Evolutionary conservation across 768 basidiomycete species (phyloP).

Genomic region (Macrolepiota dolichaula): DNA sequence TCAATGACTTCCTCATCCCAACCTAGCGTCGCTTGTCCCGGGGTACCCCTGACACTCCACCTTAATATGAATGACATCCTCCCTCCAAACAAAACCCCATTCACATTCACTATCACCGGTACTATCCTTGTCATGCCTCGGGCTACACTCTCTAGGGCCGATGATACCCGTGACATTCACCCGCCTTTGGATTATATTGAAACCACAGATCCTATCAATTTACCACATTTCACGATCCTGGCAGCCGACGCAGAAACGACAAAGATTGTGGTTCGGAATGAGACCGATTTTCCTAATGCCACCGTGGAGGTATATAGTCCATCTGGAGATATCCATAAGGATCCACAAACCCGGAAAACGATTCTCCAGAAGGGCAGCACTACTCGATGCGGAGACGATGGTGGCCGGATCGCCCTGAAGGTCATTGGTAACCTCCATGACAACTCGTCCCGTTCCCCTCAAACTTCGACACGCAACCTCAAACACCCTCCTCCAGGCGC

Average conservation of each 20-base stretch:
- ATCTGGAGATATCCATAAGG: constrained; percentile 47
- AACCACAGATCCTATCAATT: constrained; percentile 44
- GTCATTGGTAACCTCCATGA: constrained; percentile 22
- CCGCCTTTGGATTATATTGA: constrained; percentile 9
- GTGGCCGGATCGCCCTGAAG: constrained; percentile 55
- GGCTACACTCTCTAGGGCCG: constrained; percentile 24
- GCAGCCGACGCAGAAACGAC: constrained; percentile 63
- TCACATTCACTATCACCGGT: constrained; percentile 66
- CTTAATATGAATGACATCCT: constrained; percentile 78
- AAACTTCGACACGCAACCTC: constrained; percentile 33
- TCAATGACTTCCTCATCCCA: constrained; percentile 50
- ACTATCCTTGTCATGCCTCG: constrained; percentile 58
- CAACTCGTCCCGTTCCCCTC: constrained; percentile 23
- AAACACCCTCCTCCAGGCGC: constrained; percentile 25
- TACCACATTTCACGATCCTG: constrained; percentile 70
- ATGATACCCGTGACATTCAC: constrained; percentile 18
- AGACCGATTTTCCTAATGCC: constrained; percentile 37
- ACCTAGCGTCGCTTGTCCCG: constrained; percentile 32
- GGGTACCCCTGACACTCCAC: constrained; percentile 66
- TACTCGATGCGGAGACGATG: constrained; percentile 60
- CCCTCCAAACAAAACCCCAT: constrained; percentile 58
- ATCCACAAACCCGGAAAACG: constrained; percentile 61
- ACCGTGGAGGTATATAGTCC: constrained; percentile 63
- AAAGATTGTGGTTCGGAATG: constrained; percentile 58
- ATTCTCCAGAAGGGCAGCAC: constrained; percentile 58